Evolutionary conservation across 805 yeast genomes (phyloP).

Genomic region (Scheffersomyces ergatensis): DNA sequence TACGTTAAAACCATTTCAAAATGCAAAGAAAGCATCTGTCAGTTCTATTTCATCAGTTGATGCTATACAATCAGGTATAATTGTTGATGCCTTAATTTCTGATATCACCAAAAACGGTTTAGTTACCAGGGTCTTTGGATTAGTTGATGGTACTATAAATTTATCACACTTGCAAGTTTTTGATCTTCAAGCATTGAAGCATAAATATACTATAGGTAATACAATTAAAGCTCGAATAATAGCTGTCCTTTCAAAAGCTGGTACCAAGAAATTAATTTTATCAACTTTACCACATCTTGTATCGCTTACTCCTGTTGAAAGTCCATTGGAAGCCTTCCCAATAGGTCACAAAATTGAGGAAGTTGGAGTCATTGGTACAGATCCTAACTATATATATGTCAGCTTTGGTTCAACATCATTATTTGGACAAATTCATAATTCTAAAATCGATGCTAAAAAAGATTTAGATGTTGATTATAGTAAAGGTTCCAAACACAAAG

Average conservation of each 20-base stretch:
- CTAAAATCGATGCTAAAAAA: conserved; percentile 57
- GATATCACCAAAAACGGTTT: conserved; percentile 62
- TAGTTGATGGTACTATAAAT: conserved; percentile 68
- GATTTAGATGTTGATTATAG: conserved; percentile 48
- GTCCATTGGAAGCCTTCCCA: conserved; percentile 62
- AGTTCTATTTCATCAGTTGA: conserved; percentile 69
- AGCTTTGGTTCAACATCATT: conserved; percentile 51
- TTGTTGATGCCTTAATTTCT: conserved; percentile 70
- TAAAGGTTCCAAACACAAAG: conserved; percentile 65
- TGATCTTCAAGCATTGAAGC: conserved; percentile 48
- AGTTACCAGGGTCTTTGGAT: conserved; percentile 69
- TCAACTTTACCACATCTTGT: conserved; percentile 61
- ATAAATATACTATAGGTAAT: conserved; percentile 67
- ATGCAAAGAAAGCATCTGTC: conserved; percentile 46
- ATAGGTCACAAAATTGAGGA: conserved; percentile 67
- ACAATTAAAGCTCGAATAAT: conserved; percentile 67
- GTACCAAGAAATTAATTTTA: conserved; percentile 58
- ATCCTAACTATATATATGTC: conserved; percentile 54
- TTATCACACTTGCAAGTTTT: conserved; percentile 60
- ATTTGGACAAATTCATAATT: conserved; percentile 75
- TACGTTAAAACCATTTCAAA: conserved; percentile 46
- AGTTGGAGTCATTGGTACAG: conserved; percentile 60
- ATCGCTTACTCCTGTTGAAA: conserved; percentile 22
- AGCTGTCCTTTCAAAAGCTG: conserved; percentile 48
- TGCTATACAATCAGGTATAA: conserved; percentile 80